phyloP scores from a whole-genome alignment of 148 eudicot genomes.

The Polygonum aviculare region DNA sequence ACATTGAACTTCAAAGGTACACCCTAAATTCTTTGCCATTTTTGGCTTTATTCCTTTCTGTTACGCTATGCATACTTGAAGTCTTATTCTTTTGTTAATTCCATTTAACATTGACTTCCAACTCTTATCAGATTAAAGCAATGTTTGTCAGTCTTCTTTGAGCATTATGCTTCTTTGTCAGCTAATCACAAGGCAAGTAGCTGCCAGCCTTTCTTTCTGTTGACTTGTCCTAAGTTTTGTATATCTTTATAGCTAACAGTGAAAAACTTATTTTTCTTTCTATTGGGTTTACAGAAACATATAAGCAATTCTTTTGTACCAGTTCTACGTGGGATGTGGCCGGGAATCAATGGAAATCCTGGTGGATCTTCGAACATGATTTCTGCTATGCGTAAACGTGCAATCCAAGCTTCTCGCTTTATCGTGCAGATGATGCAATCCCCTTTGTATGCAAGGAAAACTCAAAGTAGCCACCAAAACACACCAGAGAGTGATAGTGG shows the following conservation, averaged over 20 bases:
- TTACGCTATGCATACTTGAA: slow-evolving; percentile 1
- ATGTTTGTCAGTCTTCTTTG: slow-evolving; percentile 89
- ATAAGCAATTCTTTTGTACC: slow-evolving; percentile 70
- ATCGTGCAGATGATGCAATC: slow-evolving; percentile 95
- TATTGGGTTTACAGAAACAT: slow-evolving; percentile 46
- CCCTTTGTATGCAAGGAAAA: slow-evolving; percentile 46
- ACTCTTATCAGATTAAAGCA: slow-evolving; percentile 59
- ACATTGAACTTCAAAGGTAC: slow-evolving; percentile 53
- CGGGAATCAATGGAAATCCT: slow-evolving; percentile 70
- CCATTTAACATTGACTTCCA: background rate
- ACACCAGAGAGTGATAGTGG: slow-evolving; percentile 22
- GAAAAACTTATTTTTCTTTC: background rate
- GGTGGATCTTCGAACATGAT: slow-evolving; percentile 49
- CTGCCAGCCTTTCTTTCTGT: slow-evolving; percentile 6
- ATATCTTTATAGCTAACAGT: background rate
- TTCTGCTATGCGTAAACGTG: slow-evolving; percentile 83
- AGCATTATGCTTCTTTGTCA: slow-evolving; percentile 88
- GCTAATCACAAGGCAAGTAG: slow-evolving; percentile 70
- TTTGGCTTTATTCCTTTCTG: slow-evolving; percentile 13
- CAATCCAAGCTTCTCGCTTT: slow-evolving; percentile 85
- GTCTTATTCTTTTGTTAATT: background rate
- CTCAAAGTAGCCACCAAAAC: slow-evolving; percentile 21
- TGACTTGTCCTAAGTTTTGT: background rate
- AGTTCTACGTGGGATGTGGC: slow-evolving; percentile 74
- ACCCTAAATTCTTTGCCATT: background rate